Evolutionary conservation across 352 stramenopile genomes (phyloP), one percentile per base, ranked within the genome.

Genomic region (Pythium vanterpoolii): DNA sequence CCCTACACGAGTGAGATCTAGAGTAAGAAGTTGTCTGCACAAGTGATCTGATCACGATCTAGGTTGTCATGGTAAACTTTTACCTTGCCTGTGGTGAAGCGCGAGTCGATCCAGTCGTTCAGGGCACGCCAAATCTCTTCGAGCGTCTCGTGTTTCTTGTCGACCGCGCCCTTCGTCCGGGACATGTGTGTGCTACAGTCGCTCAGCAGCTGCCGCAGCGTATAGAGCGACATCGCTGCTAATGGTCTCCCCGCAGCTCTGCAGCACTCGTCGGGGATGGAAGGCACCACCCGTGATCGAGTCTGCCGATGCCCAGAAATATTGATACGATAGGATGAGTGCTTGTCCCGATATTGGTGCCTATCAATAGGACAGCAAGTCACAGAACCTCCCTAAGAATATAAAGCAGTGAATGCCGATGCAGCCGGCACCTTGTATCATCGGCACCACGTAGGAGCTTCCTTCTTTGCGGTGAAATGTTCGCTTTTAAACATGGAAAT

Each of bases 71-170:
- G 11, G 10, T 14, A 13, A 14, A 38, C 33, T 38, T 13, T 30
- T 62, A 86, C 80, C 69, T 89, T 91, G 68, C 79, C 82, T 24
- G 74, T 40, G 42, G 69, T 73, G 54, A 89, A 87, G 34, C 79
- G 79, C 39, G 77, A 85, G 43, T 87, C 77, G 53, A 91, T 83
- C 82, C 82, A 91, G 47, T 82, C 82, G 53, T 89, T 91, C 42
- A 91, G 69, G 27, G 82, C 82, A 4, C 73, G 60, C 82, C 82
- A 91, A 13, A 89, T 62, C 48, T 86, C 76, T 55, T 87, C 82
- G 14, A 91, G 75, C 10, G 75, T 90, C 60, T 92, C 79, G 26
- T 72, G 73, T 60, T 89, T 90, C 60, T 78, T 82, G 33, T 89
- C 75, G 7, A 72, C 52, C 9, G 76, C 66, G 36, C 73, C 73